Percentiles rank a stretch among this genome's conserved stretches.
Conservation (phyloP, 2,329 filamentous ascomycete species). For the Fusarium caatingaense region DNA sequence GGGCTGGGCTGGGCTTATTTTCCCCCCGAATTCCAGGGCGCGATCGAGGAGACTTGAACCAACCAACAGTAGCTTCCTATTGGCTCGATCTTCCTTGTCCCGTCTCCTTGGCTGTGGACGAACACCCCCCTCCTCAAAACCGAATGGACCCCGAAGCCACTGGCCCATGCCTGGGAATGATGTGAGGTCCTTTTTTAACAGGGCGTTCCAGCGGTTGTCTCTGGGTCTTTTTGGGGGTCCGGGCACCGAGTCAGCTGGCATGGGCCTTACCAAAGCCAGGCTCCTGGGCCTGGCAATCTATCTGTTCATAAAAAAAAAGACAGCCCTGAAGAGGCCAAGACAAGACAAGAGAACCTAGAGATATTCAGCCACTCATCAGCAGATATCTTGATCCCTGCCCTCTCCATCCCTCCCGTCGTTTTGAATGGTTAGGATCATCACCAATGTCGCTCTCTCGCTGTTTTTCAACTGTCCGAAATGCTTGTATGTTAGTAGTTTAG, state of each 20-base stretch:
- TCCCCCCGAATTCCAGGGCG: neutral
- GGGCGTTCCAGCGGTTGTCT: slow-evolving; percentile 16
- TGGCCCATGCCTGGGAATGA: neutral
- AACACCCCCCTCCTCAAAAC: slow-evolving; percentile 26
- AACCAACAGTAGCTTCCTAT: slow-evolving; percentile 16
- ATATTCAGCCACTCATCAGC: slow-evolving; percentile 22
- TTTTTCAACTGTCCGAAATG: slow-evolving; percentile 18
- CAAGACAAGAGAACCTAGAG: neutral
- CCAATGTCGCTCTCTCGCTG: slow-evolving; percentile 20
- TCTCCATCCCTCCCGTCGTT: neutral
- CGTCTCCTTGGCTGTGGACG: slow-evolving; percentile 43
- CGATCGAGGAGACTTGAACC: slow-evolving; percentile 1
- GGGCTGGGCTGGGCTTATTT: neutral
- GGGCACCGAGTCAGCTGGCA: slow-evolving; percentile 37
- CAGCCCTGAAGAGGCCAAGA: neutral
- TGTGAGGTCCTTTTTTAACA: neutral
- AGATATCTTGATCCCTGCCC: slow-evolving; percentile 9
- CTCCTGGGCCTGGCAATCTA: slow-evolving; percentile 40
- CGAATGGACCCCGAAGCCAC: slow-evolving; percentile 23
- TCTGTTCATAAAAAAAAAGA: slow-evolving; percentile 1
- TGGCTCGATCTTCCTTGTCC: slow-evolving; percentile 32
- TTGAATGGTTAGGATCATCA: slow-evolving; percentile 16
- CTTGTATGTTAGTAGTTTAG: neutral
- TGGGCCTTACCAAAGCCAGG: slow-evolving; percentile 43
- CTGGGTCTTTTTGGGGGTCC: slow-evolving; percentile 28